Percentiles rank a stretch among this genome's conserved stretches.
Evolutionary conservation across 257 asterid genomes (phyloP).

Genomic region (Solanum clarkiae): DNA sequence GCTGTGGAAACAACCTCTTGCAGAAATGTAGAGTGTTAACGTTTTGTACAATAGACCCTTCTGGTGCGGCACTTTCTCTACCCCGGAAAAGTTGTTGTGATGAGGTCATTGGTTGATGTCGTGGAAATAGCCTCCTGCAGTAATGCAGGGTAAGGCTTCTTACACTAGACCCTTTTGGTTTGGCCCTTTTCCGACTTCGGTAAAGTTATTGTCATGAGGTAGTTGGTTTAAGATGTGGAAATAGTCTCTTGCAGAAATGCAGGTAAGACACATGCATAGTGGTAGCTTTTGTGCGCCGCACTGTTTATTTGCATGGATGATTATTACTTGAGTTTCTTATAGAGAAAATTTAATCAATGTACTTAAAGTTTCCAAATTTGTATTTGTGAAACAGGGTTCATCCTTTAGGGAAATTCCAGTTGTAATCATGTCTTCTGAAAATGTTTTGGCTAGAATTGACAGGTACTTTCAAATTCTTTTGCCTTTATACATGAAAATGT

Average conservation of each 20-base stretch:
- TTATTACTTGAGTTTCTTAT: not conserved
- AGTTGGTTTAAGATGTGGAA: not conserved
- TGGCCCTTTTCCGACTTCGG: not conserved
- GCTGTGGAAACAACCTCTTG: not conserved
- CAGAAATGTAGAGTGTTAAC: too few relatives aligned
- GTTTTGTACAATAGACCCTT: not conserved
- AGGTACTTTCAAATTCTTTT: slow-evolving; percentile 30
- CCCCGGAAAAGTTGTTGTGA: too few relatives aligned
- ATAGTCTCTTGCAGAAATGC: not conserved
- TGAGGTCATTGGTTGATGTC: too few relatives aligned
- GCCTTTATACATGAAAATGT: not conserved
- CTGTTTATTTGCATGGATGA: not conserved
- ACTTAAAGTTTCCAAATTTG: not conserved
- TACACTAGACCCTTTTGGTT: not conserved
- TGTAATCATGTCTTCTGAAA: slow-evolving; percentile 93
- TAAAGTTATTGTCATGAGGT: not conserved
- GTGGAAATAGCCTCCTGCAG: not conserved
- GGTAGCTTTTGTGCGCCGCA: not conserved
- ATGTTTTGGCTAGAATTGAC: slow-evolving; percentile 69
- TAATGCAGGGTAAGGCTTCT: not conserved
- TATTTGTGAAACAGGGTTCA: slow-evolving; percentile 54
- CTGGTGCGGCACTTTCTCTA: not conserved
- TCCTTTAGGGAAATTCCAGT: slow-evolving; percentile 87
- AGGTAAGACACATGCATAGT: not conserved
- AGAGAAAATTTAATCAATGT: not conserved